Conservation (phyloP, 2,329 filamentous ascomycete genomes). For the Allantophomopsis lycopodina region DNA sequence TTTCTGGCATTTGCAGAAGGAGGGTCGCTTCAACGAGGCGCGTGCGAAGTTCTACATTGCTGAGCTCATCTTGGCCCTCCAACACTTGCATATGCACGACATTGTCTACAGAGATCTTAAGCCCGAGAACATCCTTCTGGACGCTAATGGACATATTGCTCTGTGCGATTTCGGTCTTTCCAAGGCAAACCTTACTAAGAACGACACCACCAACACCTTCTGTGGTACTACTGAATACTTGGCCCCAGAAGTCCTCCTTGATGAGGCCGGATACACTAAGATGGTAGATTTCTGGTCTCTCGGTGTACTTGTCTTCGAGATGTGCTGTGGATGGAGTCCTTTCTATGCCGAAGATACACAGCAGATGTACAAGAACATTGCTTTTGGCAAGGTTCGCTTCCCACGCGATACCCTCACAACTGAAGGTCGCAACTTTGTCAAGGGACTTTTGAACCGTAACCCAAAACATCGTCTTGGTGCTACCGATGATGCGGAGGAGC, state of each 20-base stretch:
- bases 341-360: constrained; percentile 99
- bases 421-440: constrained; percentile 95
- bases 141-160: constrained; percentile 95
- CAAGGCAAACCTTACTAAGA: constrained; percentile 93
- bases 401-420: constrained; percentile 87
- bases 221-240: constrained; percentile 97
- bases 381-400: constrained; percentile 95
- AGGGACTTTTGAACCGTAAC: constrained; percentile 92
- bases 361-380: constrained; percentile 99
- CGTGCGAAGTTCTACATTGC: constrained; percentile 98
- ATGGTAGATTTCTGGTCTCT: constrained; percentile 99
- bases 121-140: constrained; percentile 91
- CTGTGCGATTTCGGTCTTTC: constrained; percentile 96
- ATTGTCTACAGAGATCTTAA: constrained; percentile 97
- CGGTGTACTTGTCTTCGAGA: constrained; percentile 94
- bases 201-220: constrained; percentile 97
- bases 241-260: constrained; percentile 85
- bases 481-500: constrained; percentile 78
- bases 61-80: constrained; percentile 86
- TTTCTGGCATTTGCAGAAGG: constrained; percentile 97
- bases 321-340: constrained; percentile 99
- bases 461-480: constrained; percentile 90
- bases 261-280: constrained; percentile 96
- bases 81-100: constrained; percentile 91
- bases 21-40: constrained; percentile 87